phyloP scores from a whole-genome alignment of 1,284 basidiomycete species.

The Mixia osmundae region DNA sequence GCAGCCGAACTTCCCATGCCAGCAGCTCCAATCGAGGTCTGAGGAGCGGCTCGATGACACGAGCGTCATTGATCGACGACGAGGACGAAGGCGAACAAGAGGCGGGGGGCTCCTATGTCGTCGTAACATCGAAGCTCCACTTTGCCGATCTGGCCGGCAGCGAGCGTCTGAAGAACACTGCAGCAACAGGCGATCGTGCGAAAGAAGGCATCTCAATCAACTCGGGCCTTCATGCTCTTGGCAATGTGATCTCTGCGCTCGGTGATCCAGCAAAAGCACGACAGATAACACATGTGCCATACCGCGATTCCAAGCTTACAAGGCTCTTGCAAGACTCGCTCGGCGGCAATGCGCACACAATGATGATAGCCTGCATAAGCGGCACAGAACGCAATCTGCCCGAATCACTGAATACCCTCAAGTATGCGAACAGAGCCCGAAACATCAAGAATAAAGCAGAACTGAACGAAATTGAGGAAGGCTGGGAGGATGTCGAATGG shows the following conservation, averaged over 20 bases:
- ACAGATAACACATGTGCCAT: constrained; percentile 50
- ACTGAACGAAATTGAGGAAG: constrained; percentile 81
- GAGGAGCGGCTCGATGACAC: too few species aligned
- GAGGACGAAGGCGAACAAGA: constrained; percentile 33
- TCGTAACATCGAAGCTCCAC: constrained; percentile 86
- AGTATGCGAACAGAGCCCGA: constrained; percentile 89
- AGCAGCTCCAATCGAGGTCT: constrained; percentile 9
- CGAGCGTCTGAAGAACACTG: constrained; percentile 82
- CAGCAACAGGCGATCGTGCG: constrained; percentile 76
- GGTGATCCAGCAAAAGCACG: constrained; percentile 55
- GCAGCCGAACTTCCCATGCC: neutral
- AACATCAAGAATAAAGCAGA: constrained; percentile 92
- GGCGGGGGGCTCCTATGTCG: too few species aligned
- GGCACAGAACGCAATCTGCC: constrained; percentile 83
- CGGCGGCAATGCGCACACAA: constrained; percentile 91
- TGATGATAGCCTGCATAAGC: constrained; percentile 97
- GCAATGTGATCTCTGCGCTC: constrained; percentile 93
- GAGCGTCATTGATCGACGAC: neutral
- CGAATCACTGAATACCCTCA: constrained; percentile 91
- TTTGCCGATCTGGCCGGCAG: constrained; percentile 95
- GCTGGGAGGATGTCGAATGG: constrained; percentile 97
- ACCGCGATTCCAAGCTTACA: constrained; percentile 92
- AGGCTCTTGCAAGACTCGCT: constrained; percentile 83
- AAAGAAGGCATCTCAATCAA: constrained; percentile 97
- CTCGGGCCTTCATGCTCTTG: constrained; percentile 80